Conservation (phyloP, 2,329 filamentous ascomycete genomes). For the Chrysosporium keratinophilum region DNA sequence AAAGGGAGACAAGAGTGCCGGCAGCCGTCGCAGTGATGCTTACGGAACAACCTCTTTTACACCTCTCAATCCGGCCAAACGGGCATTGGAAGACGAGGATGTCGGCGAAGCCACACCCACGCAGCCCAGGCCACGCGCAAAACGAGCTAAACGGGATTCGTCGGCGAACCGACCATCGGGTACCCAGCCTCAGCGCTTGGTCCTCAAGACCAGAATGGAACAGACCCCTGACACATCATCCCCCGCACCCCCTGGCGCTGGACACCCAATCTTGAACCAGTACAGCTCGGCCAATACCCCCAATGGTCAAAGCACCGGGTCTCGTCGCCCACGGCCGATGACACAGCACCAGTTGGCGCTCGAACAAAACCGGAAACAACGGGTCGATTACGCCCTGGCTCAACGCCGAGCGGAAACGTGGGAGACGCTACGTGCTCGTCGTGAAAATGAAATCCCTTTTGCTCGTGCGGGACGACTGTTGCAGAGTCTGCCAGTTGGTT, state of each 20-base stretch:
- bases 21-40: conserved; percentile 15
- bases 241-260: conserved; percentile 35
- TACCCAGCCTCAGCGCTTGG: conserved; percentile 27
- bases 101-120: conserved; percentile 25
- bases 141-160: conserved; percentile 31
- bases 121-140: conserved; percentile 31
- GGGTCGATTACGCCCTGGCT: conserved; percentile 39
- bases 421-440: conserved; percentile 28
- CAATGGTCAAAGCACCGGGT: conserved; percentile 21
- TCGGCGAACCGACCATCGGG: conserved; percentile 29
- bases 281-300: conserved; percentile 27
- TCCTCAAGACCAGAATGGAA: conserved; percentile 38
- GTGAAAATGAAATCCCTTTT: conserved; percentile 33
- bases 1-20: background rate
- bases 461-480: conserved; percentile 35
- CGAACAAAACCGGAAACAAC: conserved; percentile 40
- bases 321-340: conserved; percentile 38
- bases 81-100: conserved; percentile 33
- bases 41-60: conserved; percentile 28
- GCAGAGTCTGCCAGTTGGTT: conserved; percentile 34
- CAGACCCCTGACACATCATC: conserved; percentile 34
- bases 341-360: conserved; percentile 43
- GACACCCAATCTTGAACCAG: conserved; percentile 35
- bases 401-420: conserved; percentile 34
- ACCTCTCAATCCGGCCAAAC: conserved; percentile 30